Evolutionary conservation across 345 rosid species (phyloP).

Genomic region (Toxicodendron radicans): DNA sequence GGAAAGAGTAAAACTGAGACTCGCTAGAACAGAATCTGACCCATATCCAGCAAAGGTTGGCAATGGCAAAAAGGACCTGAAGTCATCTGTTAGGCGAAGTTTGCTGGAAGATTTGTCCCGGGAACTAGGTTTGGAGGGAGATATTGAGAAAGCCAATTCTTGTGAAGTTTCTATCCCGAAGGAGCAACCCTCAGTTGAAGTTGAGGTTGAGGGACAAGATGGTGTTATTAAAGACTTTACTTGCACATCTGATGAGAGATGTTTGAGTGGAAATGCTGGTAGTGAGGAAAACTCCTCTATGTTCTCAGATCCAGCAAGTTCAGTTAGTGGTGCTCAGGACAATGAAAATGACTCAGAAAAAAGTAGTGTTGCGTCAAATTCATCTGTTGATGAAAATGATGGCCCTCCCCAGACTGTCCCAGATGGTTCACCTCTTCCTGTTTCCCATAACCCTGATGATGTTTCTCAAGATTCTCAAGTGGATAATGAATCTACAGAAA

Average conservation of each 20-base stretch:
- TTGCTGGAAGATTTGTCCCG: conserved; percentile 73
- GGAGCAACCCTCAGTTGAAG: conserved; percentile 25
- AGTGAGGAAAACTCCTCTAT: conserved; percentile 65
- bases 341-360: conserved; percentile 65
- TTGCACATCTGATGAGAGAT: conserved; percentile 46
- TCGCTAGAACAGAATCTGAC: conserved; percentile 75
- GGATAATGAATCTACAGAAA: conserved; percentile 33
- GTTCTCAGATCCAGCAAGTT: conserved; percentile 56
- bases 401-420: conserved; percentile 32
- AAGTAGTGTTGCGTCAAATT: conserved; percentile 62
- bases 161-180: conserved; percentile 25
- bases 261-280: conserved; percentile 37
- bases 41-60: conserved; percentile 48
- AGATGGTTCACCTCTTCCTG: conserved; percentile 51
- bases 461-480: conserved; percentile 31
- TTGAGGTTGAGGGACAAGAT: conserved; percentile 34
- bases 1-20: conserved; percentile 52
- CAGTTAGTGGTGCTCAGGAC: conserved; percentile 46
- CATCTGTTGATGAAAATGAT: conserved; percentile 46
- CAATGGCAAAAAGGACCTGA: conserved; percentile 32
- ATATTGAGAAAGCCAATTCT: conserved; percentile 27
- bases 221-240: conserved; percentile 25
- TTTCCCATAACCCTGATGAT: conserved; percentile 49
- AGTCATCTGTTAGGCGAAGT: conserved; percentile 53
- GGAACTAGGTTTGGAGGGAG: conserved; percentile 56